Base-by-base conservation (phyloP, 495 filamentous ascomycete species). In the Symbiotaphrina buchneri region DNA sequence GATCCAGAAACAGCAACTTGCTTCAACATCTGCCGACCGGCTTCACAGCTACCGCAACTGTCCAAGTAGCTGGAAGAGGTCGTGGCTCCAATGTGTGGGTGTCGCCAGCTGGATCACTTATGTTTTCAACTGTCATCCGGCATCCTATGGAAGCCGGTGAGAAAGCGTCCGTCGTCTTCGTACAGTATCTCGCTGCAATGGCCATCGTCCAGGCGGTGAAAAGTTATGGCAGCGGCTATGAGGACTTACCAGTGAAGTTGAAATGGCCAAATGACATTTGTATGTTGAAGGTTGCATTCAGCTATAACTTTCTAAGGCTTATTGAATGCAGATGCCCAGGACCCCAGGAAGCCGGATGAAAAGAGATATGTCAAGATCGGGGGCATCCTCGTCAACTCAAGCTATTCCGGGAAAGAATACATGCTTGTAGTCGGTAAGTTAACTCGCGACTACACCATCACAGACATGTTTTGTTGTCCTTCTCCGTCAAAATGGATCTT, bases 261-360 rank as follows among this genome's bases (percentile, higher is more conserved):
- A 97, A 97, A 51, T 97, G 87, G 87, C 87, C 87, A 5, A 97
- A 97, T 39, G 87, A 97, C 46, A 78, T 97, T 37, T 94, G 54
- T 64, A 46, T 24, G 47, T 33, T 15, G n/a, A 18, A 8, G 15
- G 11, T 7, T 4, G 14, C 2, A 11, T 25, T 15, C 2, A 22
- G n/a, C 10, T 22, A 7, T 10, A 18, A 14, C n/a, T 28, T 10
- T 15, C 26, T n/a, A 7, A 10, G 4, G 18, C 18, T 11, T 11
- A 7, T 24, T 7, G 10, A 15, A 13, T 10, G n/a, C 34, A 73
- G 68, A 84, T 47, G 83, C 79, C 0, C 56, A 64, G 7, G 78
- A 83, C 42, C 82, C 81, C 1, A 52, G 50, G 18, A 59, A 71
- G 34, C 56, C 68, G 1, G 51, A 55, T 18, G 51, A 65, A 18